Evolutionary conservation across 2,329 filamentous ascomycete genomes (phyloP).

Genomic region (Stagonosporopsis rhizophila): DNA sequence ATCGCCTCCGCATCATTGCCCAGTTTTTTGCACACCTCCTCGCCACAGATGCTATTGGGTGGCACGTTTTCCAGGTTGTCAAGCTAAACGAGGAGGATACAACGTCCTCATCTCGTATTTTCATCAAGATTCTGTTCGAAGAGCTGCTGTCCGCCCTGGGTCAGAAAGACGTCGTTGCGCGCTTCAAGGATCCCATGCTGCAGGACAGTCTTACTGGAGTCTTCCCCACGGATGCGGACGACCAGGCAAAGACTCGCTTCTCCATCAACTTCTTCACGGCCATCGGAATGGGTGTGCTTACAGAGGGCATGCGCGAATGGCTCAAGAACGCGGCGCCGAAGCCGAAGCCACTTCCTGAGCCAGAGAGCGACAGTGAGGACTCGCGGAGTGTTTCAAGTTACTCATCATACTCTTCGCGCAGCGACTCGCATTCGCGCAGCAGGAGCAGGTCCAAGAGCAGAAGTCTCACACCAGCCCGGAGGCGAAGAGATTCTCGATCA

Average conservation of each 20-base stretch:
- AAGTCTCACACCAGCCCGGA: conserved; percentile 19
- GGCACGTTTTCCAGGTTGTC: conserved; percentile 85
- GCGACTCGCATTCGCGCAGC: conserved; percentile 36
- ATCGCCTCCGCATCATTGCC: conserved; percentile 91
- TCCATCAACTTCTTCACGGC: conserved; percentile 99
- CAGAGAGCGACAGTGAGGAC: conserved; percentile 45
- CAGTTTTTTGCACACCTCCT: conserved; percentile 94
- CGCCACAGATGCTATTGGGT: conserved; percentile 85
- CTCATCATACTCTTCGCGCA: conserved; percentile 43
- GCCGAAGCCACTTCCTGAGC: conserved; percentile 65
- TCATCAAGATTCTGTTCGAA: conserved; percentile 97
- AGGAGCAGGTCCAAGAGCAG: conserved; percentile 29
- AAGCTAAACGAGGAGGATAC: conserved; percentile 97
- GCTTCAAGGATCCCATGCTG: conserved; percentile 77
- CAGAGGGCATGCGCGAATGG: conserved; percentile 92
- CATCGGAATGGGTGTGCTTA: conserved; percentile 93
- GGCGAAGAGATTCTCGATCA: conserved; percentile 21
- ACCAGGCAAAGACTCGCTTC: conserved; percentile 89
- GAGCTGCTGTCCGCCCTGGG: conserved; percentile 88
- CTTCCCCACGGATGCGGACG: conserved; percentile 82
- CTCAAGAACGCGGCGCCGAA: conserved; percentile 85
- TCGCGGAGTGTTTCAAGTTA: conserved; percentile 44
- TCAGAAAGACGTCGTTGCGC: conserved; percentile 77
- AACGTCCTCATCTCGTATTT: conserved; percentile 94
- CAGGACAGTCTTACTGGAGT: conserved; percentile 81